A percentile compares a stretch with the other conserved stretches of the same genome.
Evolutionary conservation across 2,329 filamentous ascomycete genomes (phyloP).

Genomic region (Cryphonectria japonica): DNA sequence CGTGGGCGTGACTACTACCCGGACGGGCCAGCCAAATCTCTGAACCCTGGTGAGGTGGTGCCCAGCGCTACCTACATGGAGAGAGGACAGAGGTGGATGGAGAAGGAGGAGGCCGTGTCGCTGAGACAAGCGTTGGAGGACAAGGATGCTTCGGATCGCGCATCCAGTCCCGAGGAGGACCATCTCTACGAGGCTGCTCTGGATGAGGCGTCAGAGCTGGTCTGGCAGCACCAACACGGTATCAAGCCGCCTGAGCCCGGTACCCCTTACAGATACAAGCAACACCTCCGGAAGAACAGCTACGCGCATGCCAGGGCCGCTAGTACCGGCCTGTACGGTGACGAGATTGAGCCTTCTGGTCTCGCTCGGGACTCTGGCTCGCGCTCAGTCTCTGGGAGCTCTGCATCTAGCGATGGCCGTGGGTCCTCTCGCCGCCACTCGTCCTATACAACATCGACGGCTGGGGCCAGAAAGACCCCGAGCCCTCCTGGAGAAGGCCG

Average conservation of each 20-base stretch:
- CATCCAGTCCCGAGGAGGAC: slow-evolving; percentile 57
- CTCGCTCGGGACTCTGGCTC: slow-evolving; percentile 47
- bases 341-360: slow-evolving; percentile 51
- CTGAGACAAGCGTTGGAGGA: slow-evolving; percentile 74
- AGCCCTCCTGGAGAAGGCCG: slow-evolving; percentile 37
- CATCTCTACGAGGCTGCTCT: slow-evolving; percentile 72
- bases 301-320: slow-evolving; percentile 70
- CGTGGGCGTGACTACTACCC: slow-evolving; percentile 58
- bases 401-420: slow-evolving; percentile 51
- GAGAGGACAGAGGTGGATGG: slow-evolving; percentile 75
- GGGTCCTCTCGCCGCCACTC: slow-evolving; percentile 40
- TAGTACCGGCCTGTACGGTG: slow-evolving; percentile 56
- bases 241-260: slow-evolving; percentile 59
- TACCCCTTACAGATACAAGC: slow-evolving; percentile 68
- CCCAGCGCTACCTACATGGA: slow-evolving; percentile 73
- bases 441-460: slow-evolving; percentile 28
- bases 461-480: slow-evolving; percentile 26
- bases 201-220: slow-evolving; percentile 77
- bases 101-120: slow-evolving; percentile 75
- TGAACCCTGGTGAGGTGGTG: slow-evolving; percentile 64
- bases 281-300: slow-evolving; percentile 71
- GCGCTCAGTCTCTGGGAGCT: slow-evolving; percentile 57
- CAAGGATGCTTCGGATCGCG: slow-evolving; percentile 61
- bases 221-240: slow-evolving; percentile 74
- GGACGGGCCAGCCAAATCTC: slow-evolving; percentile 44